phyloP scores from a whole-genome alignment of 495 filamentous ascomycete genomes.

The Aspergillus baeticus region DNA sequence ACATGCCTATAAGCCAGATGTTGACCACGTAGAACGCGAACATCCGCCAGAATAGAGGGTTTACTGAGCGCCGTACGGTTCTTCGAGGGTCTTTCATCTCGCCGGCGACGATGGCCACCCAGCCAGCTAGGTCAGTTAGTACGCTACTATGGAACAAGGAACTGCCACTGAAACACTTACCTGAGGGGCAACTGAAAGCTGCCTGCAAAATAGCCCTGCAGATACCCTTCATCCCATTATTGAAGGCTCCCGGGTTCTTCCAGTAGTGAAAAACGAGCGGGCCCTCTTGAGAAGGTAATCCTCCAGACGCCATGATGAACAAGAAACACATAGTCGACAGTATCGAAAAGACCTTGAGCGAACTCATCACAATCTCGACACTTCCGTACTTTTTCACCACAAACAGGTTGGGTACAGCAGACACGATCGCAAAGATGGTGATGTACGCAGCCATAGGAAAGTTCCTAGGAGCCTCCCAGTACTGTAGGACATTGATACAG shows the following conservation, averaged over 20 bases:
- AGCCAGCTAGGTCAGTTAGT: neutral
- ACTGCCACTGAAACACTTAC: conserved; percentile 15
- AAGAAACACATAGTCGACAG: conserved; percentile 30
- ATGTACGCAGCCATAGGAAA: conserved; percentile 30
- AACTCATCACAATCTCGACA: conserved; percentile 33
- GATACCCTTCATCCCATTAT: conserved; percentile 33
- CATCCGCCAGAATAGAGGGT: conserved; percentile 34
- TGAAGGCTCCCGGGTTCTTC: conserved; percentile 30
- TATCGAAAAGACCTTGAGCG: conserved; percentile 26
- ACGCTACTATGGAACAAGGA: neutral
- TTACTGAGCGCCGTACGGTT: conserved; percentile 26
- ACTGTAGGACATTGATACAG: conserved; percentile 27
- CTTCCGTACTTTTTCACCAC: conserved; percentile 26
- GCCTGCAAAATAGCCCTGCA: conserved; percentile 29
- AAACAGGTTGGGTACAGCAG: conserved; percentile 22
- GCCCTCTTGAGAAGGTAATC: conserved; percentile 23
- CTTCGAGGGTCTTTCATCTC: conserved; percentile 24
- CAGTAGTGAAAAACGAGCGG: conserved; percentile 31
- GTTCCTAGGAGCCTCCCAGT: conserved; percentile 26
- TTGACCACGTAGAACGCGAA: conserved; percentile 32
- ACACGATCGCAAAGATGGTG: conserved; percentile 25
- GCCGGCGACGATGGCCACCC: conserved; percentile 25
- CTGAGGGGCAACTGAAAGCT: conserved; percentile 29
- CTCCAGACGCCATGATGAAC: conserved; percentile 33
- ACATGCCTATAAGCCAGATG: conserved; percentile 33